These are phyloP conservation scores for Hemileia vastatrix DNA, from an alignment of 1,284 basidiomycete genomes.

Conservation along the genomic window DNA sequence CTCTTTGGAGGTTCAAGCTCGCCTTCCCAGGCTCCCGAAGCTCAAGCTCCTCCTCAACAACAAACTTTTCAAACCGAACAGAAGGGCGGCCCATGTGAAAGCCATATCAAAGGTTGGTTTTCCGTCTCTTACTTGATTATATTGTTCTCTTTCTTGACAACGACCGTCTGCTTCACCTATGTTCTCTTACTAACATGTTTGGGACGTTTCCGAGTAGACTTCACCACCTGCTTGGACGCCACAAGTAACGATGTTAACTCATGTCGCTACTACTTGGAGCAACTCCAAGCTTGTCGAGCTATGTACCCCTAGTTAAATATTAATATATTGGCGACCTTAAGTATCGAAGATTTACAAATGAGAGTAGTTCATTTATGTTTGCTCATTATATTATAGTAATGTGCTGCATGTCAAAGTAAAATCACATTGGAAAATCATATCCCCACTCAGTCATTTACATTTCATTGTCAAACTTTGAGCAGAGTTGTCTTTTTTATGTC, in stretches of 20 bases:
- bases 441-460: too few species aligned
- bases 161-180: constrained; percentile 18
- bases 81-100: constrained; percentile 48
- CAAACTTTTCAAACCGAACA: constrained; percentile 31
- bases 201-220: constrained; percentile 37
- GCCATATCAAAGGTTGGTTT: constrained; percentile 50
- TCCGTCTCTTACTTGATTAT: neutral
- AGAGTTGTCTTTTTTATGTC: too few species aligned
- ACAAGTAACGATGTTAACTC: constrained; percentile 51
- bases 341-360: too few species aligned
- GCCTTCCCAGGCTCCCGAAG: constrained; percentile 32
- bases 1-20: constrained; percentile 49
- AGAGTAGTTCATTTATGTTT: too few species aligned
- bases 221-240: constrained; percentile 50
- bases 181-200: neutral
- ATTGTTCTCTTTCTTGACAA: neutral
- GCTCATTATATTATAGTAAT: too few species aligned
- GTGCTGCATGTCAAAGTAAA: too few species aligned
- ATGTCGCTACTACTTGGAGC: constrained; percentile 53
- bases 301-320: too few species aligned
- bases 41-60: constrained; percentile 44
- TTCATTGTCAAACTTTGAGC: too few species aligned
- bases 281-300: constrained; percentile 44
- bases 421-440: too few species aligned
- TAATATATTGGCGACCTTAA: too few species aligned